These are phyloP conservation scores for Lagenidium sp. DNA, from an alignment of 352 stramenopile genomes.

Conservation along the genomic window DNA sequence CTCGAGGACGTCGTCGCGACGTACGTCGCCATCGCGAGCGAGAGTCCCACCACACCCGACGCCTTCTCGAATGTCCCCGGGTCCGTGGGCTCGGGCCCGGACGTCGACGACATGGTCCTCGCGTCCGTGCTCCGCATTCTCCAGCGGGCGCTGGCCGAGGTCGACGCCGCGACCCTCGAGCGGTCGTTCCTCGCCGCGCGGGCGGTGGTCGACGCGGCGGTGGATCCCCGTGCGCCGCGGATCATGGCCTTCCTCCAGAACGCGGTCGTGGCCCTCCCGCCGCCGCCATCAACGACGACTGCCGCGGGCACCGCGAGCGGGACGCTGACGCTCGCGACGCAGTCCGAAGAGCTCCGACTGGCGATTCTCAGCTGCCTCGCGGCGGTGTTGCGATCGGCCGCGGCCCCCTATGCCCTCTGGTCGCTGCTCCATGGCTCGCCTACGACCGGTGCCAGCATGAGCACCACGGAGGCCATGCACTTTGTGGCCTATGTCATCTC, in stretches of 20 bases:
- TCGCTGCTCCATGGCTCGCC: neutral
- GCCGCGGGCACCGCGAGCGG: slow-evolving; percentile 1
- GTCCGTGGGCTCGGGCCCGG: slow-evolving; percentile 11
- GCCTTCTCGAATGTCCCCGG: slow-evolving; percentile 23
- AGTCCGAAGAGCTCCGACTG: slow-evolving; percentile 57
- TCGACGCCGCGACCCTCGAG: slow-evolving; percentile 18
- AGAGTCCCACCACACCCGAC: too few relatives aligned
- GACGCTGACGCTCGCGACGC: neutral
- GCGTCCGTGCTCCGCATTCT: slow-evolving; percentile 50
- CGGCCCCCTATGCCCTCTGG: slow-evolving; percentile 1
- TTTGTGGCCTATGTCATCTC: slow-evolving; percentile 68
- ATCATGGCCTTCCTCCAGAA: slow-evolving; percentile 30
- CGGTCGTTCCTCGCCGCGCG: slow-evolving; percentile 19
- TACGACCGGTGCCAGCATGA: slow-evolving; percentile 10
- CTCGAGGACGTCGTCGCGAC: neutral
- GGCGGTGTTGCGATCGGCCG: slow-evolving; percentile 15
- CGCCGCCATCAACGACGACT: slow-evolving; percentile 9
- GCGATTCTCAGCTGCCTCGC: slow-evolving; percentile 33
- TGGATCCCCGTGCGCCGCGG: neutral
- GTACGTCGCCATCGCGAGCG: neutral
- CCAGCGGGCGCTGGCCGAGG: slow-evolving; percentile 20
- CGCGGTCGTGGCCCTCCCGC: slow-evolving; percentile 46
- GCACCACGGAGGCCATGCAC: slow-evolving; percentile 24
- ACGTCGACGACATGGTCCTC: slow-evolving; percentile 61
- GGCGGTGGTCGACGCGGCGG: slow-evolving; percentile 24